Conservation (phyloP, 2,329 filamentous ascomycete species). For the Sporothrix euskadiensis region DNA sequence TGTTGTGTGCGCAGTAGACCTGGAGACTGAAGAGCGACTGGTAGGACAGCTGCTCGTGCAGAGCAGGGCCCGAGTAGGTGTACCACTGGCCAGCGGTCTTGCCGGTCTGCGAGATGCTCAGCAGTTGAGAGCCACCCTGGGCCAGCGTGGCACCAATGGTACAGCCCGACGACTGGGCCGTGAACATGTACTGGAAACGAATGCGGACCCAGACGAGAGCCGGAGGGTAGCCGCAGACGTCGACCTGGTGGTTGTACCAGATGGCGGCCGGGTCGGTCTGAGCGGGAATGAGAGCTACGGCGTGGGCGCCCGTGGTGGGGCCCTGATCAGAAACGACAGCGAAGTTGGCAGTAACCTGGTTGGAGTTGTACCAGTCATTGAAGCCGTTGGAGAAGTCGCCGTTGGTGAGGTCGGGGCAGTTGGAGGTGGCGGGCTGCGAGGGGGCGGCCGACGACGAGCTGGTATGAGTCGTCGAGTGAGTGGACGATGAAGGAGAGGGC, state of each 20-base stretch:
- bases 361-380: not conserved
- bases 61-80: not conserved
- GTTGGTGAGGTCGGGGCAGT: constrained; percentile 2
- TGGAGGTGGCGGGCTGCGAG: not conserved
- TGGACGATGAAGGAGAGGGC: not conserved
- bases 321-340: not conserved
- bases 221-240: not conserved
- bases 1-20: not conserved
- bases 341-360: not conserved
- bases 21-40: not conserved
- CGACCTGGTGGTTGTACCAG: not conserved
- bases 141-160: not conserved
- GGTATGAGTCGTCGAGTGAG: not conserved
- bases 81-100: not conserved
- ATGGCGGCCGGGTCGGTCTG: not conserved
- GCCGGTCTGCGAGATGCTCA: not conserved
- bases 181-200: constrained; percentile 5
- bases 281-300: not conserved
- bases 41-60: not conserved
- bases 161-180: not conserved
- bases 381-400: not conserved
- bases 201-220: not conserved
- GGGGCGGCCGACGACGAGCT: not conserved
- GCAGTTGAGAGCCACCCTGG: not conserved
- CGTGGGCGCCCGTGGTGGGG: not conserved